Evolutionary conservation across 2,329 filamentous ascomycete genomes (phyloP).

Genomic region (Aschersonia sp.): DNA sequence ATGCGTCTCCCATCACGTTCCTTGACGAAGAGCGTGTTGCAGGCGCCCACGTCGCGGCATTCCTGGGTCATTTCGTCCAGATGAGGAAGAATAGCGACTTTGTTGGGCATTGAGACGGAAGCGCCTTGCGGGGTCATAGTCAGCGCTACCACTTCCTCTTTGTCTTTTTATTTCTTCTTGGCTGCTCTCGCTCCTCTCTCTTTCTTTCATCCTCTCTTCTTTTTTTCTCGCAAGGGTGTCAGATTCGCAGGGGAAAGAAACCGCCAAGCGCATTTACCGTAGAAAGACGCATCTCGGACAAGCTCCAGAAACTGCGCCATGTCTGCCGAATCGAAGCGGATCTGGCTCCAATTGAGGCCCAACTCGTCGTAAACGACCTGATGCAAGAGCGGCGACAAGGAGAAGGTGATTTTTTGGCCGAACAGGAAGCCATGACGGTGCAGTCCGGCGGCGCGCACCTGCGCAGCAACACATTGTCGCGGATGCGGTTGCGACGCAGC

Average conservation of each 20-base stretch:
- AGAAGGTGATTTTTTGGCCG: slow-evolving; percentile 39
- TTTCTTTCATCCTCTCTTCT: neutral
- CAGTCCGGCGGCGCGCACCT: too few relatives aligned
- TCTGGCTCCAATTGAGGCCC: slow-evolving; percentile 34
- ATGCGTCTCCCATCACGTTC: slow-evolving; percentile 30
- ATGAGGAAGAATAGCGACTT: slow-evolving; percentile 59
- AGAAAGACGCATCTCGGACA: slow-evolving; percentile 43
- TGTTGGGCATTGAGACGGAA: slow-evolving; percentile 74
- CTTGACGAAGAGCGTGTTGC: slow-evolving; percentile 64
- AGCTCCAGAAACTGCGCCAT: slow-evolving; percentile 34
- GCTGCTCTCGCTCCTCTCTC: neutral
- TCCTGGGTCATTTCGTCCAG: slow-evolving; percentile 63
- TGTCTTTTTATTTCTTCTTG: neutral
- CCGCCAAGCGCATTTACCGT: slow-evolving; percentile 28
- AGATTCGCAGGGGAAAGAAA: neutral
- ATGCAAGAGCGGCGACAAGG: slow-evolving; percentile 40
- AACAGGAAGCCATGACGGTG: slow-evolving; percentile 38
- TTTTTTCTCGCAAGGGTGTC: neutral
- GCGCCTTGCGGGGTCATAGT: slow-evolving; percentile 29
- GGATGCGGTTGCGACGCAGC: too few relatives aligned
- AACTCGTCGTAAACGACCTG: slow-evolving; percentile 36
- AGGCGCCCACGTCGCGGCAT: slow-evolving; percentile 58
- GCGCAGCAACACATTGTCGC: too few relatives aligned
- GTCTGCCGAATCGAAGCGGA: slow-evolving; percentile 36
- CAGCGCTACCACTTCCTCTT: neutral